A percentile compares a stretch with the other conserved stretches of the same genome.
Evolutionary conservation across 1,284 basidiomycete species (phyloP).

Genomic region (Mycosarcoma maydis): DNA sequence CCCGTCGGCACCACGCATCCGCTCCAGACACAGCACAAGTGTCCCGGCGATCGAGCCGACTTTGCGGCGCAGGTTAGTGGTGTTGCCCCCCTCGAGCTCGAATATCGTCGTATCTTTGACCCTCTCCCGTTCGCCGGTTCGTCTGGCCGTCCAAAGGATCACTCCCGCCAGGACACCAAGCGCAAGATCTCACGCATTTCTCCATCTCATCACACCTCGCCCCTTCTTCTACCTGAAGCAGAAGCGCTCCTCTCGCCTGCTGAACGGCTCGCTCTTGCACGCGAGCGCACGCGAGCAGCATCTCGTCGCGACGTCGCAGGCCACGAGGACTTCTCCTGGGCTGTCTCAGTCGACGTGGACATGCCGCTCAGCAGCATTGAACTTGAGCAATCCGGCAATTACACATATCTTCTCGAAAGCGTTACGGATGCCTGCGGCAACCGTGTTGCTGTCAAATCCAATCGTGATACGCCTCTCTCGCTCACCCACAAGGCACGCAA

Average conservation of each 20-base stretch:
- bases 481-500: conserved; percentile 39
- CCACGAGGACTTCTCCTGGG: conserved; percentile 49
- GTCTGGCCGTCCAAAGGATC: conserved; percentile 7
- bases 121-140: conserved; percentile 13
- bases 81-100: conserved; percentile 57
- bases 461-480: conserved; percentile 13
- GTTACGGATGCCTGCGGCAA: conserved; percentile 65
- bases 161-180: conserved; percentile 17
- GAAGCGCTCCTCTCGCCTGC: conserved; percentile 34
- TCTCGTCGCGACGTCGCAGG: conserved; percentile 24
- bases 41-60: conserved; percentile 56
- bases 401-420: conserved; percentile 50
- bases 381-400: conserved; percentile 49
- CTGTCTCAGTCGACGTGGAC: conserved; percentile 38
- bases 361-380: conserved; percentile 58
- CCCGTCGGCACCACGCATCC: conserved; percentile 2
- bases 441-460: conserved; percentile 18
- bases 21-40: conserved; percentile 42
- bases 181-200: conserved; percentile 48
- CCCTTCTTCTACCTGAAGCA: conserved; percentile 39
- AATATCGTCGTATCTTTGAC: conserved; percentile 47
- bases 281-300: conserved; percentile 34
- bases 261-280: conserved; percentile 34
- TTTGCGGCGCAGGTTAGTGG: conserved; percentile 56
- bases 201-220: conserved; percentile 45